phyloP scores from a whole-genome alignment of 176 grass and related monocot species.

The Phoenix roebelenii region DNA sequence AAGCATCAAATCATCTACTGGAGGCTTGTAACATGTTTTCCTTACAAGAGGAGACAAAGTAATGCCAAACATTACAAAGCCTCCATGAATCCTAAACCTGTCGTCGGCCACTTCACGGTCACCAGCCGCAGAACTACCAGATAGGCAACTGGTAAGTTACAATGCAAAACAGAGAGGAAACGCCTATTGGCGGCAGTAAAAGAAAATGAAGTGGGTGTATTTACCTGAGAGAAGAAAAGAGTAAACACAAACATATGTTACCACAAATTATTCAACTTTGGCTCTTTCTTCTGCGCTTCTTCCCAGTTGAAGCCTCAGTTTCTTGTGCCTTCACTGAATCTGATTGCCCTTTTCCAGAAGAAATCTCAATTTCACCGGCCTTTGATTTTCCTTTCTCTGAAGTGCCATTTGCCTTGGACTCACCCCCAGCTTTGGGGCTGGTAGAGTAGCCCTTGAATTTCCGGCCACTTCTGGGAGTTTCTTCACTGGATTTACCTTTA shows the following conservation, averaged over 20 bases:
- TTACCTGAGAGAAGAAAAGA: conserved; percentile 20
- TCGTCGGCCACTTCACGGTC: background rate
- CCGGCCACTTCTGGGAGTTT: conserved; percentile 25
- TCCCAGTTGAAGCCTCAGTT: conserved; percentile 22
- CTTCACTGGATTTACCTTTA: conserved; percentile 28
- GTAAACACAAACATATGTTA: conserved; percentile 1
- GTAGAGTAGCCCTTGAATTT: conserved; percentile 14
- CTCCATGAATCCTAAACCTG: conserved; percentile 1
- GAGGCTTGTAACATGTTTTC: conserved; percentile 5
- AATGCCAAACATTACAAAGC: background rate
- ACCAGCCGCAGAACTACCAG: conserved; percentile 12
- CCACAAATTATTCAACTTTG: conserved; percentile 5
- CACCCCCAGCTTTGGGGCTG: background rate
- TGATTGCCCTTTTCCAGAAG: background rate
- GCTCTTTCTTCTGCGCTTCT: conserved; percentile 32
- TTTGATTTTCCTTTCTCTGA: conserved; percentile 36
- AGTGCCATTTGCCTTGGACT: conserved; percentile 28
- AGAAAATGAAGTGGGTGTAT: background rate
- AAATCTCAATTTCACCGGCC: background rate
- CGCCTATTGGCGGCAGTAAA: conserved; percentile 1
- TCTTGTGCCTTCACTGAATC: background rate
- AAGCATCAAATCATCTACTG: conserved; percentile 22
- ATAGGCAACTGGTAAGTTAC: conserved; percentile 29
- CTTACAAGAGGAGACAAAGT: background rate
- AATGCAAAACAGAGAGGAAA: conserved; percentile 21